Conservation (phyloP, 2,329 filamentous ascomycete species). For the Aureobasidium sp. region DNA sequence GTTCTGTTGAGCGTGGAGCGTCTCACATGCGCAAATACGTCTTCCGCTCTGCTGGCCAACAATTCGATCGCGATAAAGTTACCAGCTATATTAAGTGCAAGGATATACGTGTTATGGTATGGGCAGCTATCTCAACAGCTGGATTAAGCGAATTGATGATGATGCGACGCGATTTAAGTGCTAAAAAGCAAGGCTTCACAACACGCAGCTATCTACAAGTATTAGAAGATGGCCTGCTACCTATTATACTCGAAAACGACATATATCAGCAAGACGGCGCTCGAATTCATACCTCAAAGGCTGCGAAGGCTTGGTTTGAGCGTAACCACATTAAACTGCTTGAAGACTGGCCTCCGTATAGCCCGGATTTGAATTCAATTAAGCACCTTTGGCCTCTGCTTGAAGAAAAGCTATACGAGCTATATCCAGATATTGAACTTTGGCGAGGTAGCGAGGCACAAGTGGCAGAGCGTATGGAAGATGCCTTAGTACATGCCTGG, state of each 20-base stretch:
- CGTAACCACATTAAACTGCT: background rate
- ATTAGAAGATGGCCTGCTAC: background rate
- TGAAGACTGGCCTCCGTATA: background rate
- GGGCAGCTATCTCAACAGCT: too few relatives aligned
- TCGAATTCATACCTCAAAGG: too few relatives aligned
- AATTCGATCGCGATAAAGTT: background rate
- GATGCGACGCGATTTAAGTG: background rate
- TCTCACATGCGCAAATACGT: background rate
- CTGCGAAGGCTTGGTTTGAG: background rate
- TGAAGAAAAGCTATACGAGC: constrained; percentile 4
- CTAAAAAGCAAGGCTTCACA: background rate
- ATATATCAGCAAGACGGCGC: constrained; percentile 2
- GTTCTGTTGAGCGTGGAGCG: background rate
- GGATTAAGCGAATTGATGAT: background rate
- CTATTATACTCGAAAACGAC: background rate
- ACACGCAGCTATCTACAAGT: background rate
- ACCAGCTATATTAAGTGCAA: background rate
- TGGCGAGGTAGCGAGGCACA: background rate
- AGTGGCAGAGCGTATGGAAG: constrained; percentile 1
- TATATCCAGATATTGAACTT: constrained; percentile 1
- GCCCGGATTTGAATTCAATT: background rate
- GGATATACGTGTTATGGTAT: constrained; percentile 2
- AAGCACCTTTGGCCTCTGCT: constrained; percentile 5
- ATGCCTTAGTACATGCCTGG: background rate
- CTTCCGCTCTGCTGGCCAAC: background rate